Evolutionary conservation across 164 flowering plant species (phyloP), one percentile per base, ranked within the genome.

Genomic region (Macadamia integrifolia): DNA sequence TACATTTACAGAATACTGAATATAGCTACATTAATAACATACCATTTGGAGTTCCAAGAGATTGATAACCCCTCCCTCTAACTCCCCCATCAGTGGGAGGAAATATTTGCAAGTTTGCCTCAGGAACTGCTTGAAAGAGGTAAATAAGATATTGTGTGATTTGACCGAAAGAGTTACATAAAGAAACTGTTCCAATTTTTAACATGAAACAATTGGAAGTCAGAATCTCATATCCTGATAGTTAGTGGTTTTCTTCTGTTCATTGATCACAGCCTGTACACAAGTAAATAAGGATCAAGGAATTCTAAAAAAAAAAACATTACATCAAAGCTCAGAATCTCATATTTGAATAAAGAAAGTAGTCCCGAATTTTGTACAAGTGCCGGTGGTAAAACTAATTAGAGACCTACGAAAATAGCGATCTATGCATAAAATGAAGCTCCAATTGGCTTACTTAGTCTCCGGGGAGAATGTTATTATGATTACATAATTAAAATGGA

Each of bases 181-280:
- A 9, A 12, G 40, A 35, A 3, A 2, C 42, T 49, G 70, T 28
- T 31, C 5, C 18, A 59, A 67, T 35, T 2, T 35, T 5, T 1
- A 28, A 53, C 1, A 17, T 53, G 15, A 11, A 53, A 53, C 57
- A 53, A 11, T 23, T 65, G 67, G 32, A 58, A 62, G 61, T 42
- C 18, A 44, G 50, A 50, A 44, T 29, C 44, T 9, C 74, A 40
- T 80, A 95, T 98, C 96, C 57, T 76, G 81, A 77, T 78, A 78
- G 42, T 35, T 80, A 55, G 73, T 50, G 23, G 76, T 12, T 32
- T 70, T 84, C 62, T 80, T 82, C 55, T 82, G 94, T 53, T 88
- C 96, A 72, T 18, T 67, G 56, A 81, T 69, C 23, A 80, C 99
- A 78, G 99, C 97, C 99, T 95, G 84, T 52, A 72, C 63, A 60